Conservation (phyloP, 2,329 filamentous ascomycete genomes). For the Fusarium domesticum region DNA sequence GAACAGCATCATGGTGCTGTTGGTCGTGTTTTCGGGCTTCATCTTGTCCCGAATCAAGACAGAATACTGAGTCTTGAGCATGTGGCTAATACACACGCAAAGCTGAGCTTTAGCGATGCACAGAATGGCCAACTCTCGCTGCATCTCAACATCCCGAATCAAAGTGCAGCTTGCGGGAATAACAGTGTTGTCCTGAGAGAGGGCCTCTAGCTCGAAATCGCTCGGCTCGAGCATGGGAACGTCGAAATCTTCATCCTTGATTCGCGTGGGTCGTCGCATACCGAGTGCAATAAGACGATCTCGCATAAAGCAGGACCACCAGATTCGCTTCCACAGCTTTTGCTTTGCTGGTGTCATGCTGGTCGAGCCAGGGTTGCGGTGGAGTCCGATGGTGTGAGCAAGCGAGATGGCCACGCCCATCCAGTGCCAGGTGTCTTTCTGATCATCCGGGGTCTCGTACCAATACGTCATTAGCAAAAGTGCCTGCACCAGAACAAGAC, state of each 20-base stretch:
- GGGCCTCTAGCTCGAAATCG: slow-evolving; percentile 76
- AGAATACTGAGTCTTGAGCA: slow-evolving; percentile 88
- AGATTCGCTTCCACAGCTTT: slow-evolving; percentile 89
- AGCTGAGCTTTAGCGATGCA: slow-evolving; percentile 90
- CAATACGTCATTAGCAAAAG: slow-evolving; percentile 93
- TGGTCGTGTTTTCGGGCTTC: slow-evolving; percentile 71
- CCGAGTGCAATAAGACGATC: slow-evolving; percentile 89
- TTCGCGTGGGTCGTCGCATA: slow-evolving; percentile 87
- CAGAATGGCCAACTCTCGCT: slow-evolving; percentile 77
- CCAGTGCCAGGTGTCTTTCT: slow-evolving; percentile 99
- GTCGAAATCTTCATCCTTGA: slow-evolving; percentile 91
- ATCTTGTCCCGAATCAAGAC: slow-evolving; percentile 82
- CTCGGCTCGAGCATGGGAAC: slow-evolving; percentile 82
- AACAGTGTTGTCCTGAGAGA: slow-evolving; percentile 65
- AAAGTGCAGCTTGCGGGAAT: slow-evolving; percentile 69
- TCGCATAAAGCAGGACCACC: slow-evolving; percentile 97
- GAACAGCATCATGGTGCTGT: slow-evolving; percentile 81
- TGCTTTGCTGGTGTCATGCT: slow-evolving; percentile 71
- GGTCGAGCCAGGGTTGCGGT: slow-evolving; percentile 76
- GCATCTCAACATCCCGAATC: slow-evolving; percentile 67
- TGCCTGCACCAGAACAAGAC: slow-evolving; percentile 83
- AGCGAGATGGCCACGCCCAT: slow-evolving; percentile 94
- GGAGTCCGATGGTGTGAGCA: slow-evolving; percentile 88
- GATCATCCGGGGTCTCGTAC: slow-evolving; percentile 95
- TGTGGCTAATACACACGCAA: slow-evolving; percentile 83